Conservation (phyloP, 768 basidiomycete genomes). For the Ramaria sp. region DNA sequence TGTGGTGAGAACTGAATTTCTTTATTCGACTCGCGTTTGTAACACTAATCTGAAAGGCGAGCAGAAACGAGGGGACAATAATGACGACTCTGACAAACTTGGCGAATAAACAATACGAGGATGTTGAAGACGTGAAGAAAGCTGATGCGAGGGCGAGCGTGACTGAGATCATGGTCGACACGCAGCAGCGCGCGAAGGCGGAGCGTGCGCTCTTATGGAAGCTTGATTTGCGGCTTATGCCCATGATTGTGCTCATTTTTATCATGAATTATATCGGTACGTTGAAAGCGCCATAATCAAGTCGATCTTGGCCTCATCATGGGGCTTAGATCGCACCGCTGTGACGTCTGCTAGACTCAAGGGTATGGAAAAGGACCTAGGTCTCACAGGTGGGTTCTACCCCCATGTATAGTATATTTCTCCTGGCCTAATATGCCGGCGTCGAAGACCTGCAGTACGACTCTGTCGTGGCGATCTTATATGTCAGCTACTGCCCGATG, state of each 20-base stretch:
- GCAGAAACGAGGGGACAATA: neutral
- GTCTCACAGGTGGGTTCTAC: slow-evolving; percentile 19
- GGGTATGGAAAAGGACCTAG: slow-evolving; percentile 29
- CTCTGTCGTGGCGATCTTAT: slow-evolving; percentile 41
- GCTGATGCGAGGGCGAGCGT: neutral
- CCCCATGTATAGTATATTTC: neutral
- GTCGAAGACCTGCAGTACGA: slow-evolving; percentile 41
- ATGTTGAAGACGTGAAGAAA: neutral
- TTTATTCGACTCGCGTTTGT: neutral
- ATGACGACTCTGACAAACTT: neutral
- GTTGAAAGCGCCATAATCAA: neutral
- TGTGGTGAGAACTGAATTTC: neutral
- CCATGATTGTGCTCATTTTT: slow-evolving; percentile 46
- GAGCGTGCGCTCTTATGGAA: slow-evolving; percentile 38
- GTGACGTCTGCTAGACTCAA: slow-evolving; percentile 29
- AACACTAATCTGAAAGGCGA: neutral
- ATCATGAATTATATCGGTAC: slow-evolving; percentile 55
- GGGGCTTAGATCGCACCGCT: slow-evolving; percentile 5
- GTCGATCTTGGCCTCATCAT: neutral
- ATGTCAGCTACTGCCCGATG: slow-evolving; percentile 50
- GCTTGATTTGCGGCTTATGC: slow-evolving; percentile 45
- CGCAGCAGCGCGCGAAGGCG: slow-evolving; percentile 16
- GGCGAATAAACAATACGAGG: neutral
- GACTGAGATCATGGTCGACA: neutral
- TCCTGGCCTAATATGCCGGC: neutral